phyloP scores from a whole-genome alignment of 2,329 filamentous ascomycete species.

The Nectriaceae sp. region DNA sequence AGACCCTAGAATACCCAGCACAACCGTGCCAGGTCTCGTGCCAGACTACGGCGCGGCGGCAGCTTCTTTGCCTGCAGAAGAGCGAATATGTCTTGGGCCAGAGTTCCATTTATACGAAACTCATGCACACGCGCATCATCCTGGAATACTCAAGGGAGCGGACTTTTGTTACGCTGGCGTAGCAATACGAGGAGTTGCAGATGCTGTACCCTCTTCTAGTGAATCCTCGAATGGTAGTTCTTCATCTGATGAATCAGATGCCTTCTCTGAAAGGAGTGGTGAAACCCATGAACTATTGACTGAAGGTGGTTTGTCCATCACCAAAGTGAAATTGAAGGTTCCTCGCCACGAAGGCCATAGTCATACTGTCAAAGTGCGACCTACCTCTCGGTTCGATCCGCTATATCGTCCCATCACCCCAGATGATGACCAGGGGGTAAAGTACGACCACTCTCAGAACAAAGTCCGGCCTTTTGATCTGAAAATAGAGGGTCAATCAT shows the following conservation, averaged over 20 bases:
- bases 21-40: background rate
- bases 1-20: background rate
- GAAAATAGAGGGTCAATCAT: background rate
- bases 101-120: background rate
- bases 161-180: background rate
- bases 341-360: conserved; percentile 22
- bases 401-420: conserved; percentile 5
- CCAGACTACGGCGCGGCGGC: background rate
- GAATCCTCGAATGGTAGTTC: background rate
- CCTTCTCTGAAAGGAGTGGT: conserved; percentile 12
- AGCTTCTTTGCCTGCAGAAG: background rate
- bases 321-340: conserved; percentile 10
- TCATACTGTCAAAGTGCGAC: conserved; percentile 27
- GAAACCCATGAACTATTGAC: conserved; percentile 18
- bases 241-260: conserved; percentile 4
- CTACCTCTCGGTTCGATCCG: conserved; percentile 20
- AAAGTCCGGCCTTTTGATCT: conserved; percentile 22
- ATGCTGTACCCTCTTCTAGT: background rate
- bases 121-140: background rate
- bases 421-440: background rate
- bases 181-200: background rate
- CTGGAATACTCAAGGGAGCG: background rate
- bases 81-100: background rate
- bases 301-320: conserved; percentile 12
- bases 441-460: background rate